phyloP scores from a whole-genome alignment of 257 asterid genomes.

The Leonotis leonurus region DNA sequence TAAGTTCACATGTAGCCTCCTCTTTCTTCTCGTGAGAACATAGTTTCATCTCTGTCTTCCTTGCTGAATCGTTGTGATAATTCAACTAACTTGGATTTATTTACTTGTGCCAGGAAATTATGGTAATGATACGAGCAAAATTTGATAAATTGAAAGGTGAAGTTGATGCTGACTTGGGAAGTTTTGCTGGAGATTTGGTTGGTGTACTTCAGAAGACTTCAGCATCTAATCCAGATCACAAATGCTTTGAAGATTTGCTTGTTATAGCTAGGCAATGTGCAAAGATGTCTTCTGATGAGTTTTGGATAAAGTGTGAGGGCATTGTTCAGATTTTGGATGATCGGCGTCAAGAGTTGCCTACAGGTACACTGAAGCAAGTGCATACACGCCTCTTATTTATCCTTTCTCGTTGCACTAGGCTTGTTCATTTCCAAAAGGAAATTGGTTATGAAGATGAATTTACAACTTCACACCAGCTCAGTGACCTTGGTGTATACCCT shows the following conservation, averaged over 20 bases:
- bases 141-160: conserved; percentile 79
- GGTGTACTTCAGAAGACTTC: conserved; percentile 66
- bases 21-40: conserved; percentile 27
- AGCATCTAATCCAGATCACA: conserved; percentile 61
- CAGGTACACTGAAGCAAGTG: conserved; percentile 70
- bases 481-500: conserved; percentile 81
- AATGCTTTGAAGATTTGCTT: conserved; percentile 72
- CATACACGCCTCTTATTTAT: conserved; percentile 87
- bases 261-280: conserved; percentile 79
- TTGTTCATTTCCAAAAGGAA: conserved; percentile 89
- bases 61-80: conserved; percentile 1
- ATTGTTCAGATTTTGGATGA: conserved; percentile 91
- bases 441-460: conserved; percentile 82
- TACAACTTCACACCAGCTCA: conserved; percentile 61
- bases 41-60: conserved; percentile 20
- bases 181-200: conserved; percentile 89
- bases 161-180: conserved; percentile 76
- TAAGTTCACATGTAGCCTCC: conserved; percentile 29
- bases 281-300: conserved; percentile 71
- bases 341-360: conserved; percentile 81
- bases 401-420: conserved; percentile 90
- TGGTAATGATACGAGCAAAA: conserved; percentile 65
- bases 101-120: conserved; percentile 55
- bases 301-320: conserved; percentile 83
- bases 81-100: conserved; percentile 5